phyloP scores from a whole-genome alignment of 2,329 filamentous ascomycete species.

The Emmonsiellopsis sp. region DNA sequence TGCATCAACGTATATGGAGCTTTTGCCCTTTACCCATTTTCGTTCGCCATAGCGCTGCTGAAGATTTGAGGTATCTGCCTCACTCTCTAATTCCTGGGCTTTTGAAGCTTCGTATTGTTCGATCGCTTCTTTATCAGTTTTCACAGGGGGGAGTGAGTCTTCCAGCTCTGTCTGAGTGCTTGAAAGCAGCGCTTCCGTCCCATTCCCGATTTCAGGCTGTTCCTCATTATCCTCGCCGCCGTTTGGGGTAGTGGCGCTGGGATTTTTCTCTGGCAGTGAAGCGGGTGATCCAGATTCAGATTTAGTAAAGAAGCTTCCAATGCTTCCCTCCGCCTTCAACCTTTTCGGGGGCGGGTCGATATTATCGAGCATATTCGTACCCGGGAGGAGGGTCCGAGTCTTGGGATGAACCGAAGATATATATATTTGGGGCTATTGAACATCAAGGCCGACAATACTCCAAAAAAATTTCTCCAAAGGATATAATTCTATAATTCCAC shows the following conservation, averaged over 20 bases:
- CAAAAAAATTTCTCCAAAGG: too few relatives aligned
- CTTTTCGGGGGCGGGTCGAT: constrained; percentile 18
- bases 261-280: constrained; percentile 13
- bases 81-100: constrained; percentile 41
- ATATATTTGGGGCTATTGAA: too few relatives aligned
- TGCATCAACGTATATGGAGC: constrained; percentile 92
- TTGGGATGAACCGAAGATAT: too few relatives aligned
- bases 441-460: too few relatives aligned
- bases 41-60: constrained; percentile 35
- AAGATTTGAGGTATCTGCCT: constrained; percentile 32
- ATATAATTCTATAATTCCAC: too few relatives aligned
- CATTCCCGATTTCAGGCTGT: constrained; percentile 23
- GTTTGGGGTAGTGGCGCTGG: neutral
- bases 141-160: constrained; percentile 58
- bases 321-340: constrained; percentile 17
- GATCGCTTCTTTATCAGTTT: constrained; percentile 62
- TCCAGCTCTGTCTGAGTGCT: constrained; percentile 58
- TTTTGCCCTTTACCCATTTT: constrained; percentile 66
- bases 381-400: neutral
- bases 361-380: neutral
- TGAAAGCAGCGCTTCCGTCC: constrained; percentile 20
- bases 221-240: neutral
- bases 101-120: constrained; percentile 67
- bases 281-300: constrained; percentile 22
- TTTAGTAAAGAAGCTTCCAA: neutral